Evolutionary conservation across 345 rosid genomes (phyloP), one percentile per base, ranked within the genome.

Genomic region (Heritiera littoralis): DNA sequence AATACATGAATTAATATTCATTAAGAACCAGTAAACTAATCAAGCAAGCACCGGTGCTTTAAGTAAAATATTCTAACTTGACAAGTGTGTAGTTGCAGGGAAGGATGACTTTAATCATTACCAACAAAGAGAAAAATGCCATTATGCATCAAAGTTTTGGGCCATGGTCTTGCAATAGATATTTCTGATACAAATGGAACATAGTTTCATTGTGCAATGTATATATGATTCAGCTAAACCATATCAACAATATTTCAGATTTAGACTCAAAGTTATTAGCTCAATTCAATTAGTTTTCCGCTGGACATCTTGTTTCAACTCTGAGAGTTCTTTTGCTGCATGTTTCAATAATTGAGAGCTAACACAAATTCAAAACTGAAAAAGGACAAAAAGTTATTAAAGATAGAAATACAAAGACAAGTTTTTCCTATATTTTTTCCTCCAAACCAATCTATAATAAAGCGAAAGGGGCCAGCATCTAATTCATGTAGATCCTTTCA

Each of bases 11-110:
- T 72, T 45, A 52, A 66, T 41, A 51, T 9, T 52, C 23, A 52
- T 10, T 18, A 14, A 70, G 68, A 67, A 59, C 55, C 20, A 70
- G 58, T 14, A 15, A 54, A 56, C 20, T 64, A 58, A 38, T n/a
- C 63, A 30, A 55, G n/a, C 12, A 15, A 64, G 54, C 66, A 63
- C 32, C 20, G 7, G 28, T 74, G 3, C 56, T 9, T 46, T 45
- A 70, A 64, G 73, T 20, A 20, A 65, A 23, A 70, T 70, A 70
- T 46, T 20, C 55, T 70, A 20, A 23, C 58, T 70, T 28, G 18
- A 20, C 11, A 20, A 70, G 58, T 20, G 14, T 0, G 14, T 0
- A 49, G 11, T 67, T n/a, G 17, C 7, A n/a, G 6, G 32, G 52
- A 15, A 43, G 35, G 15, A 68, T 46, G 35, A 17, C 52, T 45